A percentile compares a stretch with the other conserved stretches of the same genome.
Evolutionary conservation across 257 asterid species (phyloP).

Genomic region (Solanum infundibuliforme): DNA sequence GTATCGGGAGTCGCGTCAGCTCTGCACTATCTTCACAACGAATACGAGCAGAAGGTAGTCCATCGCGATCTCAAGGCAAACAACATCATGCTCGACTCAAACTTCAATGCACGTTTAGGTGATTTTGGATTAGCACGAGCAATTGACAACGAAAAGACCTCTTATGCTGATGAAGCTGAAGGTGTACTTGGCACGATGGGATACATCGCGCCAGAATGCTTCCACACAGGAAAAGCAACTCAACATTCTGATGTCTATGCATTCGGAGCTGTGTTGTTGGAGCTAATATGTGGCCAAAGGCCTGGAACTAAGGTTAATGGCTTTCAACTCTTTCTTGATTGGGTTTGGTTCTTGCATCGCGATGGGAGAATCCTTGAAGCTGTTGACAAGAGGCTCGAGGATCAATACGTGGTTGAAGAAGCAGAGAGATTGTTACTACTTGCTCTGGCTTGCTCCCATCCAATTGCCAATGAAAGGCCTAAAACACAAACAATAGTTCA

Average conservation of each 20-base stretch:
- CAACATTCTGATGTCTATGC: slow-evolving; percentile 30
- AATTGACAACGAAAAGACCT: slow-evolving; percentile 26
- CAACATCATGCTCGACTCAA: slow-evolving; percentile 34
- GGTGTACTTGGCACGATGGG: slow-evolving; percentile 30
- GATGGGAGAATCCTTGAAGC: slow-evolving; percentile 19
- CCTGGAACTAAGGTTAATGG: slow-evolving; percentile 19
- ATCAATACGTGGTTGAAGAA: slow-evolving; percentile 20
- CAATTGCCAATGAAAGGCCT: slow-evolving; percentile 26
- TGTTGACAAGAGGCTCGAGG: slow-evolving; percentile 14
- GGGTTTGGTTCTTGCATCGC: slow-evolving; percentile 30
- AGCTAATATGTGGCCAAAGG: slow-evolving; percentile 16
- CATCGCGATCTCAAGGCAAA: slow-evolving; percentile 35
- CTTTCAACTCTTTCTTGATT: slow-evolving; percentile 16
- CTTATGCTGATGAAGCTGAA: slow-evolving; percentile 23
- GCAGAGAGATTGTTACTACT: slow-evolving; percentile 24
- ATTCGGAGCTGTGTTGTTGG: slow-evolving; percentile 28
- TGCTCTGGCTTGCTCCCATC: slow-evolving; percentile 43
- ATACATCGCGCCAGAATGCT: slow-evolving; percentile 33
- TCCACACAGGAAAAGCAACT: slow-evolving; percentile 31
- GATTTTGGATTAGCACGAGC: slow-evolving; percentile 41
- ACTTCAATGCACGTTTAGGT: slow-evolving; percentile 32
- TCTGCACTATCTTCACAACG: slow-evolving; percentile 29
- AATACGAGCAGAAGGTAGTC: slow-evolving; percentile 26
- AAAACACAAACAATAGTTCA: slow-evolving; percentile 18
- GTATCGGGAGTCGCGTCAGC: slow-evolving; percentile 22